These are phyloP conservation scores for Colletotrichum musicola DNA, from an alignment of 2,329 filamentous ascomycete genomes.

Conservation along the genomic window DNA sequence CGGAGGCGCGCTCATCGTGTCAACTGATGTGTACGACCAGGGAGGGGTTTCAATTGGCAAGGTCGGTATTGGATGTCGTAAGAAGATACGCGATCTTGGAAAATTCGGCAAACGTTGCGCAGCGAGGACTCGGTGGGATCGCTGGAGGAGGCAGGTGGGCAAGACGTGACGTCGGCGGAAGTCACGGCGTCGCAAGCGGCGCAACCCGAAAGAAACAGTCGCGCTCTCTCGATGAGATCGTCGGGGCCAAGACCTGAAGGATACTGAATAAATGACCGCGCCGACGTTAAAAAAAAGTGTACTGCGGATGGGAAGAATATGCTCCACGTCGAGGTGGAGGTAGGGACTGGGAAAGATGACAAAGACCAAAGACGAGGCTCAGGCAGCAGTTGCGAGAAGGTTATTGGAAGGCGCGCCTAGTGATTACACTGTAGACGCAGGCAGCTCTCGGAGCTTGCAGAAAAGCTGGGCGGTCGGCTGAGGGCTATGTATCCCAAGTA, in stretches of 20 bases:
- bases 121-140: background rate
- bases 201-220: background rate
- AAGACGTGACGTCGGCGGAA: conserved; percentile 1
- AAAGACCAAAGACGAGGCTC: conserved; percentile 14
- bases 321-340: conserved; percentile 4
- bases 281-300: too few species aligned
- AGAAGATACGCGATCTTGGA: background rate
- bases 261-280: too few species aligned
- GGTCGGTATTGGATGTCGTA: background rate
- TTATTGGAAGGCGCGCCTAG: conserved; percentile 27
- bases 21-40: background rate
- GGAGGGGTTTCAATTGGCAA: background rate
- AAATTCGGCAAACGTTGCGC: background rate
- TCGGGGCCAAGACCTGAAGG: background rate
- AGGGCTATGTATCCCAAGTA: background rate
- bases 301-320: background rate
- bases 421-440: conserved; percentile 25
- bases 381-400: conserved; percentile 16
- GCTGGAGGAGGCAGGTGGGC: background rate
- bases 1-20: conserved; percentile 60
- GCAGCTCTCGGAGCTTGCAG: conserved; percentile 34
- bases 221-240: background rate
- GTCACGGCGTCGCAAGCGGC: conserved; percentile 9
- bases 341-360: conserved; percentile 15
- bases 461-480: conserved; percentile 30